These are phyloP conservation scores for Lanzia echinophila DNA, from an alignment of 2,329 filamentous ascomycete species.

Conservation along the genomic window DNA sequence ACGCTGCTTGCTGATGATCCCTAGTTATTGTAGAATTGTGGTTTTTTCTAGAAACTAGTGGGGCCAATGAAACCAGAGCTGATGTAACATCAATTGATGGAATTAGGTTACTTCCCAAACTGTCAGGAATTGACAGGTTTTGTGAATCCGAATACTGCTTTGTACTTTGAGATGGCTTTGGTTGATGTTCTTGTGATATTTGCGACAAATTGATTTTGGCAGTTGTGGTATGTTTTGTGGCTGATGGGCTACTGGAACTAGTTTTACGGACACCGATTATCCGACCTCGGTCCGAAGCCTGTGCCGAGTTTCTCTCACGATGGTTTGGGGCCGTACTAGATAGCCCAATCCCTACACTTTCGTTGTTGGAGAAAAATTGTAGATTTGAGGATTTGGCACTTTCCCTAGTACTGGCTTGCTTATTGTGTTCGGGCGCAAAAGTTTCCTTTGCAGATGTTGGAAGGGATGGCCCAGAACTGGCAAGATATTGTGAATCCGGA, in stretches of 20 bases:
- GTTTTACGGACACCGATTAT: slow-evolving; percentile 1
- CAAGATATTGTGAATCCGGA: slow-evolving; percentile 20
- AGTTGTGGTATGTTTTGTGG: background rate
- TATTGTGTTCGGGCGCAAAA: too few relatives aligned
- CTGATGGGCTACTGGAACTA: background rate
- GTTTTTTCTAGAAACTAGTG: slow-evolving; percentile 3
- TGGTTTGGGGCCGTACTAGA: too few relatives aligned
- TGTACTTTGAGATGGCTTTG: background rate
- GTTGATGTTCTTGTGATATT: background rate
- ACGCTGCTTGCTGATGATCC: background rate
- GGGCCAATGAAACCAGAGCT: background rate
- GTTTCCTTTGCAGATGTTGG: too few relatives aligned
- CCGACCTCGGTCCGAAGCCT: slow-evolving; percentile 7
- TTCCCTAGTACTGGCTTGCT: too few relatives aligned
- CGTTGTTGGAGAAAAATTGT: slow-evolving; percentile 1
- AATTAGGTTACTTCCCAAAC: background rate
- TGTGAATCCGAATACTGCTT: background rate
- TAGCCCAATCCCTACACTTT: too few relatives aligned
- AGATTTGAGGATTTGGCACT: background rate
- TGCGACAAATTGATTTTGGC: background rate
- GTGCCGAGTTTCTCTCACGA: background rate
- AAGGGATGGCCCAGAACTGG: slow-evolving; percentile 13
- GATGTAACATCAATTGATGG: background rate
- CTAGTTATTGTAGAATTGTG: background rate
- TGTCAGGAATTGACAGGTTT: background rate